Evolutionary conservation across 805 yeast genomes (phyloP).

Genomic region (Ogataea populi-albae): DNA sequence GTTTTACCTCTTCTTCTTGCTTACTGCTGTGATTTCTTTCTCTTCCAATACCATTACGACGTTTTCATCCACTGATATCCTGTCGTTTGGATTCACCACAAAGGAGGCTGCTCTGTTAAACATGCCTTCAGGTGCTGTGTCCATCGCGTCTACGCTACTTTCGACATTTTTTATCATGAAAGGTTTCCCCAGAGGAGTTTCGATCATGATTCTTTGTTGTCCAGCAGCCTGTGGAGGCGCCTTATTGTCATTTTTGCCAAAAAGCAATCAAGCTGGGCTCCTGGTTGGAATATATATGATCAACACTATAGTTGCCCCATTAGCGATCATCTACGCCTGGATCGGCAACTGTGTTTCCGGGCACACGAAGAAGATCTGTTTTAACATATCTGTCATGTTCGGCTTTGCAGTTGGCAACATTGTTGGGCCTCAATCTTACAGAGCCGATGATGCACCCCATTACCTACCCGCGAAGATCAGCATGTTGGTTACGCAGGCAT

Average conservation of each 20-base stretch:
- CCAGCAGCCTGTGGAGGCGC: slow-evolving; percentile 53
- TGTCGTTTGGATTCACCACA: slow-evolving; percentile 46
- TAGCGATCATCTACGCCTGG: slow-evolving; percentile 60
- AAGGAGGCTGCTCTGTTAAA: slow-evolving; percentile 48
- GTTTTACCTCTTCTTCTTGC: slow-evolving; percentile 46
- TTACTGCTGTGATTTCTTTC: slow-evolving; percentile 46
- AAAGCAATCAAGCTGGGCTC: slow-evolving; percentile 27
- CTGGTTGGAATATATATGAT: slow-evolving; percentile 27
- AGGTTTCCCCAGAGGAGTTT: slow-evolving; percentile 18
- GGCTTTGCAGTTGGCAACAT: slow-evolving; percentile 55
- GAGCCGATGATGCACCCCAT: slow-evolving; percentile 48
- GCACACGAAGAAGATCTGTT: slow-evolving; percentile 51
- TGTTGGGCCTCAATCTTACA: slow-evolving; percentile 61
- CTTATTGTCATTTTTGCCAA: slow-evolving; percentile 31
- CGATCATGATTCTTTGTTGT: slow-evolving; percentile 32
- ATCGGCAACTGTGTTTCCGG: slow-evolving; percentile 62
- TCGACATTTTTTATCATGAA: slow-evolving; percentile 20
- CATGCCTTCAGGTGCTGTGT: slow-evolving; percentile 55
- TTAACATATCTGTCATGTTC: slow-evolving; percentile 55
- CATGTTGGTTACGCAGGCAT: slow-evolving; percentile 49
- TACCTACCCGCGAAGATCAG: slow-evolving; percentile 58
- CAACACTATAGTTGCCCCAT: slow-evolving; percentile 23
- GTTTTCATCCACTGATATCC: slow-evolving; percentile 51
- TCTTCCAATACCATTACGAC: slow-evolving; percentile 54
- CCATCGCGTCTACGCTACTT: slow-evolving; percentile 38